phyloP scores from a whole-genome alignment of 2,329 filamentous ascomycete species.

The Penicillium sp. region DNA sequence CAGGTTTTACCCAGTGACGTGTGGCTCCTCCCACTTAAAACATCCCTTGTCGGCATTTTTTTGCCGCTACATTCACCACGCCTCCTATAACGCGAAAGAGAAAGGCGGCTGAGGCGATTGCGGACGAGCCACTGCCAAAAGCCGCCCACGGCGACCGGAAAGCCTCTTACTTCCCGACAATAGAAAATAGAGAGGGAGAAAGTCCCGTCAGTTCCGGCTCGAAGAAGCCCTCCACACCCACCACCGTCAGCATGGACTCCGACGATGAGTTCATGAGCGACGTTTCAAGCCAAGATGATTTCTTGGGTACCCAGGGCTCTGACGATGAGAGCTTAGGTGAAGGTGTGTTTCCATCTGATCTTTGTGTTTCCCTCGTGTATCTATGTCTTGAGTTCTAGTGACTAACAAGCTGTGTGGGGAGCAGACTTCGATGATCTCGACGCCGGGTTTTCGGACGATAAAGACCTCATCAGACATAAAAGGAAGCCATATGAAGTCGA shows the following conservation, averaged over 20 bases:
- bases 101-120: constrained; percentile 51
- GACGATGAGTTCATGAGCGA: constrained; percentile 92
- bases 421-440: constrained; percentile 60
- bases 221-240: constrained; percentile 41
- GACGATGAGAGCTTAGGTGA: constrained; percentile 61
- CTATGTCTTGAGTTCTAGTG: not conserved
- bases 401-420: constrained; percentile 1
- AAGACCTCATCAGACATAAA: constrained; percentile 68
- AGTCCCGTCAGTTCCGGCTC: constrained; percentile 13
- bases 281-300: constrained; percentile 71
- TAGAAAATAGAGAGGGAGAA: constrained; percentile 17
- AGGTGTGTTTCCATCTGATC: constrained; percentile 28
- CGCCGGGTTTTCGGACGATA: constrained; percentile 63
- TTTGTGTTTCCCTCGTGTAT: not conserved
- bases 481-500: constrained; percentile 78
- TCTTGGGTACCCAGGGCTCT: constrained; percentile 66
- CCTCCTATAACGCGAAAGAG: constrained; percentile 53
- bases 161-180: constrained; percentile 25
- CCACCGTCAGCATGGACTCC: constrained; percentile 74
- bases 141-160: constrained; percentile 27
- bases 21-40: not conserved
- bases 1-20: constrained; percentile 8
- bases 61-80: constrained; percentile 46
- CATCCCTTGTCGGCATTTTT: constrained; percentile 10
- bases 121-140: constrained; percentile 24